These are phyloP conservation scores for Ustilago bromivora DNA, from an alignment of 1,284 basidiomycete genomes.

Conservation along the genomic window DNA sequence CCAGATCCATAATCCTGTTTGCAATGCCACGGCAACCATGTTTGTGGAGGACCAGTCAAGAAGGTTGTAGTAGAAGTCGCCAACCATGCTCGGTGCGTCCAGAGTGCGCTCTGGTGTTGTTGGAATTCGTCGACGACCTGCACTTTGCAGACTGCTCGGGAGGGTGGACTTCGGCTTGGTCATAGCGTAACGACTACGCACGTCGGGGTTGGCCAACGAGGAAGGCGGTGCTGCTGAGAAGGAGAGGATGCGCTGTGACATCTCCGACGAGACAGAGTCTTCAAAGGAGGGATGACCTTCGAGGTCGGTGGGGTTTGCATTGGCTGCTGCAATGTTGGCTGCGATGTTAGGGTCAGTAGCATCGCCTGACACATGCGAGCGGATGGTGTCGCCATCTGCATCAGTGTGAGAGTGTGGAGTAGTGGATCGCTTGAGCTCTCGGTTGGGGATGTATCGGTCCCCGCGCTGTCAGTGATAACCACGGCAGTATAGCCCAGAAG, in stretches of 20 bases:
- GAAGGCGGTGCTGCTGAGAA: slow-evolving; percentile 71
- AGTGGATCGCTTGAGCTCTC: slow-evolving; percentile 55
- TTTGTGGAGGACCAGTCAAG: slow-evolving; percentile 89
- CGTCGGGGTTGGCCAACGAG: slow-evolving; percentile 68
- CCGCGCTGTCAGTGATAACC: slow-evolving; percentile 46
- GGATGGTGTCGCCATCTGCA: slow-evolving; percentile 57
- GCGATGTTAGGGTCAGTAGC: slow-evolving; percentile 48
- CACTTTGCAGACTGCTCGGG: slow-evolving; percentile 61
- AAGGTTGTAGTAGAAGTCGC: slow-evolving; percentile 97
- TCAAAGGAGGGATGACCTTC: slow-evolving; percentile 56
- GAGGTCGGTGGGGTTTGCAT: slow-evolving; percentile 56
- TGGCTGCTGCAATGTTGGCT: slow-evolving; percentile 55
- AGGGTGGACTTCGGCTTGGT: slow-evolving; percentile 60
- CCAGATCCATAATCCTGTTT: slow-evolving; percentile 74
- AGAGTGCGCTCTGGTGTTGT: slow-evolving; percentile 89
- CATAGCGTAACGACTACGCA: slow-evolving; percentile 61
- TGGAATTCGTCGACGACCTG: slow-evolving; percentile 80
- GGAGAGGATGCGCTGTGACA: slow-evolving; percentile 70
- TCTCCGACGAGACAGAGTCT: slow-evolving; percentile 67
- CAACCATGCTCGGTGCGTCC: slow-evolving; percentile 92
- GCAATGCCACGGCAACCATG: slow-evolving; percentile 71
- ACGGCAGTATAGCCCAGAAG: neutral
- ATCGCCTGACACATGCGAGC: slow-evolving; percentile 37
- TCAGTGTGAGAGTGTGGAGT: slow-evolving; percentile 49
- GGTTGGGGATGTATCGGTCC: slow-evolving; percentile 66